Evolutionary conservation across 495 filamentous ascomycete genomes (phyloP).

Genomic region (Paragyromitra xinjiangensis): DNA sequence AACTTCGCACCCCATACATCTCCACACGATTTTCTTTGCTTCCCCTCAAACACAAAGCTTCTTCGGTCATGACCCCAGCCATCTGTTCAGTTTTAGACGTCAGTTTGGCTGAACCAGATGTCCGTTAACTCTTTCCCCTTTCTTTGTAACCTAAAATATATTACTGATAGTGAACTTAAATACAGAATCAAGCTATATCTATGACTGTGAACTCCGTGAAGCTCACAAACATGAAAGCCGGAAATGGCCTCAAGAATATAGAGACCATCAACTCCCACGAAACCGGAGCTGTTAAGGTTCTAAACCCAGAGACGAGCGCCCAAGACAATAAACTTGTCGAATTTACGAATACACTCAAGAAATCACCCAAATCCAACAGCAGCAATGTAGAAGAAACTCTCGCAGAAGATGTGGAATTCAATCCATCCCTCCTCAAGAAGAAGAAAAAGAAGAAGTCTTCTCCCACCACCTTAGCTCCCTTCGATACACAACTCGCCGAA

Average conservation of each 20-base stretch:
- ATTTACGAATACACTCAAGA: background rate
- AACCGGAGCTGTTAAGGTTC: background rate
- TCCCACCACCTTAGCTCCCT: background rate
- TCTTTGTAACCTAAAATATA: background rate
- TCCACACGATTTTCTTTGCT: background rate
- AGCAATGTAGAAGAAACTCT: conserved; percentile 7
- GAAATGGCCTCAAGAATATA: background rate
- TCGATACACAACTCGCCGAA: conserved; percentile 6
- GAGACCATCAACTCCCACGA: background rate
- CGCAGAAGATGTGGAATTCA: conserved; percentile 36
- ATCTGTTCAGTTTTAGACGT: conserved; percentile 5
- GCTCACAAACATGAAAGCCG: background rate
- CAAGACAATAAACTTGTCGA: background rate
- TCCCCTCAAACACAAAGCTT: background rate
- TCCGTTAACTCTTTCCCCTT: background rate
- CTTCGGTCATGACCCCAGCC: background rate
- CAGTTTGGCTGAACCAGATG: background rate
- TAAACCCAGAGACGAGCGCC: background rate
- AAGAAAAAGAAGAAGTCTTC: conserved; percentile 48
- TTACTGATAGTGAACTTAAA: background rate
- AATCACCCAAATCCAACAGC: background rate
- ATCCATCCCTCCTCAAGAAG: conserved; percentile 46
- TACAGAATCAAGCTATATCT: conserved; percentile 1
- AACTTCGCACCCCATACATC: background rate
- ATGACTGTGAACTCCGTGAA: background rate